phyloP scores from a whole-genome alignment of 1,284 basidiomycete genomes.

The Trametes sp. region DNA sequence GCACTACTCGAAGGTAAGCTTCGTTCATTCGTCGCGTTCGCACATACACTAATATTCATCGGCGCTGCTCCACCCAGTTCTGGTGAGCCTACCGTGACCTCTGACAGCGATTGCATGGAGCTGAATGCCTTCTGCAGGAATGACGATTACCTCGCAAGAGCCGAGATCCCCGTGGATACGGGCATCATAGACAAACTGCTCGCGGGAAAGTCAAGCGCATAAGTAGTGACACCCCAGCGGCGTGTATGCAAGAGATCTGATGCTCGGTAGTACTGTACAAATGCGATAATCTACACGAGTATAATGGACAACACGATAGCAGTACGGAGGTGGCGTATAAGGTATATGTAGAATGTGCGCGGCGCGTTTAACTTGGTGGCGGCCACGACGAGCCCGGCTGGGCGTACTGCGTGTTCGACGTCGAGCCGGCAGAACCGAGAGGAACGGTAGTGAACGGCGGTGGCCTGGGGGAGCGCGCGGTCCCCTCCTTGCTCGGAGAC shows the following conservation, averaged over 20 bases:
- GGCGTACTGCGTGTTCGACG: constrained; percentile 13
- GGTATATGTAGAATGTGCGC: constrained; percentile 6
- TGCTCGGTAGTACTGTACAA: constrained; percentile 34
- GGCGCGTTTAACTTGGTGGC: constrained; percentile 5
- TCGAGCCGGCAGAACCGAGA: constrained; percentile 35
- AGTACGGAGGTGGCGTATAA: constrained; percentile 25
- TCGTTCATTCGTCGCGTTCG: neutral
- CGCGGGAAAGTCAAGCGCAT: constrained; percentile 16
- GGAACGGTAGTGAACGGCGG: constrained; percentile 40
- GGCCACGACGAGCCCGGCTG: constrained; percentile 18
- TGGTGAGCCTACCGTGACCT: constrained; percentile 45
- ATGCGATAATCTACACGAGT: constrained; percentile 36
- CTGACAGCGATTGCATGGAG: no score
- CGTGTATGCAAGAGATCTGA: constrained; percentile 20
- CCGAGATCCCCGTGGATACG: constrained; percentile 65
- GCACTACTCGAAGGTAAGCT: constrained; percentile 86
- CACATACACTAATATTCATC: neutral
- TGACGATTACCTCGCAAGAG: constrained; percentile 74
- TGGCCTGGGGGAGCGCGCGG: constrained; percentile 42
- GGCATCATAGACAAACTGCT: constrained; percentile 63
- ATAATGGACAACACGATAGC: constrained; percentile 36
- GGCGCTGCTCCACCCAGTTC: constrained; percentile 42
- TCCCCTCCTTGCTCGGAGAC: constrained; percentile 50
- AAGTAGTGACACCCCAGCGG: neutral
- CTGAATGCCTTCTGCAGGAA: constrained; percentile 59